Percentiles rank a stretch among this genome's conserved stretches.
Evolutionary conservation across 805 yeast species (phyloP).

Genomic region (Candida maltosa): DNA sequence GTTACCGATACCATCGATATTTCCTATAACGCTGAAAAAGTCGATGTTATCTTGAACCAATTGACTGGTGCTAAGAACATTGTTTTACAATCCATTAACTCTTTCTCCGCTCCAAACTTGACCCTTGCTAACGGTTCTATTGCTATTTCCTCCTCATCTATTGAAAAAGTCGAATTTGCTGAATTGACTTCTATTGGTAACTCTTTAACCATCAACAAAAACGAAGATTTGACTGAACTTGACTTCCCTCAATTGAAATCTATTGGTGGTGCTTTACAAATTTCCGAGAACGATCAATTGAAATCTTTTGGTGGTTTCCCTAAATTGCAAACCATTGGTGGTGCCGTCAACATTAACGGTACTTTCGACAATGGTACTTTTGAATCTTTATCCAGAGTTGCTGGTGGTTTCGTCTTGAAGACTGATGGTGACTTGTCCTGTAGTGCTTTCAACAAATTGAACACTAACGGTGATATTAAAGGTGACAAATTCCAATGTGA

Average conservation of each 20-base stretch:
- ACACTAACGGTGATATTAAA: conserved; percentile 77
- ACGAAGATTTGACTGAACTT: conserved; percentile 66
- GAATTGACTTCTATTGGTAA: conserved; percentile 68
- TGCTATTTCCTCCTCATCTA: conserved; percentile 71
- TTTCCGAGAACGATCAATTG: conserved; percentile 81
- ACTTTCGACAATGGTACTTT: conserved; percentile 76
- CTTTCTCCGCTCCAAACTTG: conserved; percentile 69
- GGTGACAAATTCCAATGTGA: conserved; percentile 84
- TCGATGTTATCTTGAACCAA: conserved; percentile 63
- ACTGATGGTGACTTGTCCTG: conserved; percentile 80
- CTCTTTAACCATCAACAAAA: conserved; percentile 71
- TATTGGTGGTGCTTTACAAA: conserved; percentile 90
- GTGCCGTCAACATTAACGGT: conserved; percentile 84
- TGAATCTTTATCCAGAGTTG: conserved; percentile 69
- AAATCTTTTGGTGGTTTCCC: conserved; percentile 69
- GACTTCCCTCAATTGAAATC: conserved; percentile 67
- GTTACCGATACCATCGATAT: conserved; percentile 75
- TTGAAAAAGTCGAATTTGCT: conserved; percentile 54
- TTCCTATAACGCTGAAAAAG: conserved; percentile 80
- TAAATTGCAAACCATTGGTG: conserved; percentile 69
- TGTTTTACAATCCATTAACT: conserved; percentile 75
- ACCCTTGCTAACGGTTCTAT: conserved; percentile 74
- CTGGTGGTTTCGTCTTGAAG: conserved; percentile 88
- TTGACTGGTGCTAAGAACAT: conserved; percentile 86
- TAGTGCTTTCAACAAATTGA: conserved; percentile 65